phyloP scores from a whole-genome alignment of 2,329 filamentous ascomycete genomes.

The Cladorrhinum sp. region DNA sequence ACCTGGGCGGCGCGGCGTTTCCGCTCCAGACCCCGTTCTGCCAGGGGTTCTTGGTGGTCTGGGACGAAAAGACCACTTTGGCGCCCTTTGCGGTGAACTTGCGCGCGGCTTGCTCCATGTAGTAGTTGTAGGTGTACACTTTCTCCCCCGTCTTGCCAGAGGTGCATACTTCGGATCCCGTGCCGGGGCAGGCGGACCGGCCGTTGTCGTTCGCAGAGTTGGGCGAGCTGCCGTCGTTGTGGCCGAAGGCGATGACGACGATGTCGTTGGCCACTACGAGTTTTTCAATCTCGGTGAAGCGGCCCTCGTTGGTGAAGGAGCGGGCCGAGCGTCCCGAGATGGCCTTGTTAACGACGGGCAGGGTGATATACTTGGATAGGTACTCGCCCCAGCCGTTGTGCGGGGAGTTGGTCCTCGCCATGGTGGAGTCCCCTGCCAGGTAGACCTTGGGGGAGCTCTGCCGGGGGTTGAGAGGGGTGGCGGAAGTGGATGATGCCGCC shows the following conservation, averaged over 20 bases:
- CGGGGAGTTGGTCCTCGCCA: conserved; percentile 41
- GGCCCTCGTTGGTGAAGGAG: conserved; percentile 59
- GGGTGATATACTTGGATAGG: conserved; percentile 45
- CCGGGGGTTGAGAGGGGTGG: conserved; percentile 17
- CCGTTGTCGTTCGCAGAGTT: conserved; percentile 52
- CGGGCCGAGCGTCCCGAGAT: conserved; percentile 60
- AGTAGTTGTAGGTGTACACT: conserved; percentile 33
- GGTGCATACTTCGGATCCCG: conserved; percentile 50
- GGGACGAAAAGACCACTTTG: conserved; percentile 55
- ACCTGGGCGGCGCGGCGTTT: conserved; percentile 46
- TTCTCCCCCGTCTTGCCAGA: conserved; percentile 32
- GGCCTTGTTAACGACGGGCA: conserved; percentile 57
- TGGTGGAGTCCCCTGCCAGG: conserved; percentile 55
- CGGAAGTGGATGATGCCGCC: conserved; percentile 8
- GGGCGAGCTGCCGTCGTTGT: conserved; percentile 64
- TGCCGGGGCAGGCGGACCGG: conserved; percentile 54
- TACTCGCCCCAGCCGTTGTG: conserved; percentile 54
- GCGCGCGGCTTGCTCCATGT: conserved; percentile 33
- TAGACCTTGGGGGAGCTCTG: conserved; percentile 40
- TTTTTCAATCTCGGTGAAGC: conserved; percentile 53
- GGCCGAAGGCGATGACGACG: conserved; percentile 67
- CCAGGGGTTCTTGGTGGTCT: conserved; percentile 62
- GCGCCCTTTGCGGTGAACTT: conserved; percentile 51
- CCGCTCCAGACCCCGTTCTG: conserved; percentile 48
- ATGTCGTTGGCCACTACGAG: conserved; percentile 54